phyloP scores from a whole-genome alignment of 148 eudicot genomes.

The Heliosperma pusillum region DNA sequence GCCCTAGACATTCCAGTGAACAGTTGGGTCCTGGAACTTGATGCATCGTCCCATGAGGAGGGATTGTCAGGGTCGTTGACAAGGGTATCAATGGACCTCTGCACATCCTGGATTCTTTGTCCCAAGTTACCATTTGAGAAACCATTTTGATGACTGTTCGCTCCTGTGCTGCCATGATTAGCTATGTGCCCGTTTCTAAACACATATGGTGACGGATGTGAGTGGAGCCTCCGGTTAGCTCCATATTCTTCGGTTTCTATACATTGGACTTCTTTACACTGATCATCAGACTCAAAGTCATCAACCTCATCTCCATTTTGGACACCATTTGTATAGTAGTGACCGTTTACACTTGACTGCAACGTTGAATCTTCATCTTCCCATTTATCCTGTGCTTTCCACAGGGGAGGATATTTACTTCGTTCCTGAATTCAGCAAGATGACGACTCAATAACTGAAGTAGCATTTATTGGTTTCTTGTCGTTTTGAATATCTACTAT shows the following conservation, averaged over 20 bases:
- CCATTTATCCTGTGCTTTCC: conserved; percentile 42
- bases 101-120: conserved; percentile 52
- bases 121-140: conserved; percentile 41
- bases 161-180: conserved; percentile 25
- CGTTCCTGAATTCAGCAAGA: conserved; percentile 33
- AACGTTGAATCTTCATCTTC: conserved; percentile 51
- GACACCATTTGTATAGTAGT: conserved; percentile 18
- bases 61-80: conserved; percentile 37
- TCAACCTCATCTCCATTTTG: conserved; percentile 27
- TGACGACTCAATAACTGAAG: conserved; percentile 14
- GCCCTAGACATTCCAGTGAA: conserved; percentile 41
- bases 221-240: conserved; percentile 26
- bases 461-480: neutral
- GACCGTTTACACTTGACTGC: conserved; percentile 37
- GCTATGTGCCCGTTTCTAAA: conserved; percentile 23
- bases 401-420: conserved; percentile 29
- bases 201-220: conserved; percentile 24
- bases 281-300: conserved; percentile 37
- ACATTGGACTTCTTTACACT: conserved; percentile 76
- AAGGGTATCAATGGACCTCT: conserved; percentile 54
- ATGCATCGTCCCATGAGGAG: conserved; percentile 34
- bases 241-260: conserved; percentile 59
- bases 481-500: neutral
- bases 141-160: conserved; percentile 37
- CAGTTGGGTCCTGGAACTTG: conserved; percentile 40